Base-by-base conservation (phyloP, 495 filamentous ascomycete species). In the Lepraria neglecta region DNA sequence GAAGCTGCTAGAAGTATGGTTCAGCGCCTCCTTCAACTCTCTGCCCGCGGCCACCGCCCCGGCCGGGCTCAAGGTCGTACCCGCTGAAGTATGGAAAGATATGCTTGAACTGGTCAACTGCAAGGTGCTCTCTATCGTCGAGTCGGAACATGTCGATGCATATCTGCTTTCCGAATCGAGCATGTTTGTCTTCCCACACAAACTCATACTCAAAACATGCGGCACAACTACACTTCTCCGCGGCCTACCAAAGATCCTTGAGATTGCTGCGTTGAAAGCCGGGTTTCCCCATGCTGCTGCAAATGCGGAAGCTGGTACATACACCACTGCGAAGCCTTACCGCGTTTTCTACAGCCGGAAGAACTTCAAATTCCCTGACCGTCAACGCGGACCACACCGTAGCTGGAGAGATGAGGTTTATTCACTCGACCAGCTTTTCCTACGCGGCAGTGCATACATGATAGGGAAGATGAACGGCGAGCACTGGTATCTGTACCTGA, bases 391-490 rank as follows among this genome's bases (percentile, higher is more conserved):
- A 40, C 95, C 95, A 52, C 95, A 99, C 72, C 87, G 90, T 60
- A 97, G 91, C 83, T 99, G 95, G 95, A 86, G 90, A 65, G 85
- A 97, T 67, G 95, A 99, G 71, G 95, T 99, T 65, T 85, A 84
- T 59, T 94, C 83, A 63, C 79, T 99, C 62, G 95, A 99, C 75
- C 83, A 84, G 67, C 87, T 89, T 68, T 97, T 97, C 72, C 78
- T 87, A 51, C 87, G 89, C 59, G 95, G 95, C 46, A 97, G 92
- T 73, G 95, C 95, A 35, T 99, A 99, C 75, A 95, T 97, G 92
- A 94, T 99, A 64, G 95, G 95, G 65, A 96, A 96, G 74, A 97
- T 97, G 91, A 99, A 99, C 69, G 92, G 94, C 63, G 95, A 97
- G 74, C 95, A 99, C 69, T 99, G 95, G 95, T 97, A 97, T 69